Conservation (phyloP, 2,329 filamentous ascomycete species). For the Sarocladiaceae sp. region DNA sequence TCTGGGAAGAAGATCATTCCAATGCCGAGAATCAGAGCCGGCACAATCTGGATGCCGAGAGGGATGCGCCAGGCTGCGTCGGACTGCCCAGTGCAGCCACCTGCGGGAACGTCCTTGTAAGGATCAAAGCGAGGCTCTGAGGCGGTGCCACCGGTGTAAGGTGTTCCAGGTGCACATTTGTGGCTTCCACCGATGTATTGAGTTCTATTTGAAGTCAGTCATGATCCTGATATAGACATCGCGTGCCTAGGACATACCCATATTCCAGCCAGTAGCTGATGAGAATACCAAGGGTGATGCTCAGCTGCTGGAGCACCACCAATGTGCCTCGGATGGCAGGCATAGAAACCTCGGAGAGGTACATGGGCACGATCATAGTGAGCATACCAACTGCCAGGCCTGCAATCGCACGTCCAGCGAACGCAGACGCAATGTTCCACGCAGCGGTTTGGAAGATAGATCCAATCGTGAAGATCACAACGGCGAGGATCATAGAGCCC, state of each 20-base stretch:
- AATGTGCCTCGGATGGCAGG: conserved; percentile 44
- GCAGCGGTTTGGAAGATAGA: conserved; percentile 40
- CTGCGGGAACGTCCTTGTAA: conserved; percentile 32
- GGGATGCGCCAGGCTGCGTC: conserved; percentile 41
- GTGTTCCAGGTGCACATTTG: conserved; percentile 40
- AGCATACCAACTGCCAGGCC: conserved; percentile 39
- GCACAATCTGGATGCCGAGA: conserved; percentile 47
- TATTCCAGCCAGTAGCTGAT: conserved; percentile 35
- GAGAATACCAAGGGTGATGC: conserved; percentile 38
- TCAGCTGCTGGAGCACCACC: conserved; percentile 37
- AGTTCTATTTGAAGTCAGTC: conserved; percentile 28
- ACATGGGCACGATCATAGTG: conserved; percentile 36
- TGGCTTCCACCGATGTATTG: conserved; percentile 38
- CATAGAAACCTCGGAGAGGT: conserved; percentile 44
- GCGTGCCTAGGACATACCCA: conserved; percentile 4
- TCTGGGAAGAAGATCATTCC: conserved; percentile 51
- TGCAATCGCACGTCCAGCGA: conserved; percentile 37
- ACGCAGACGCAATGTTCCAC: conserved; percentile 33
- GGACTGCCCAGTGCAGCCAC: conserved; percentile 40
- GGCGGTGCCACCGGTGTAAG: conserved; percentile 39
- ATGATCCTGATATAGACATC: neutral
- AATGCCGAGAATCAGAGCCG: conserved; percentile 48
- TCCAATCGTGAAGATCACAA: conserved; percentile 34
- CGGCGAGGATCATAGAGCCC: conserved; percentile 30
- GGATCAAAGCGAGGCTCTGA: conserved; percentile 36